Percentiles rank a stretch among this genome's conserved stretches.
Conservation (phyloP, 371 early-diverging fungal genomes). For the Mortierella sp. region DNA sequence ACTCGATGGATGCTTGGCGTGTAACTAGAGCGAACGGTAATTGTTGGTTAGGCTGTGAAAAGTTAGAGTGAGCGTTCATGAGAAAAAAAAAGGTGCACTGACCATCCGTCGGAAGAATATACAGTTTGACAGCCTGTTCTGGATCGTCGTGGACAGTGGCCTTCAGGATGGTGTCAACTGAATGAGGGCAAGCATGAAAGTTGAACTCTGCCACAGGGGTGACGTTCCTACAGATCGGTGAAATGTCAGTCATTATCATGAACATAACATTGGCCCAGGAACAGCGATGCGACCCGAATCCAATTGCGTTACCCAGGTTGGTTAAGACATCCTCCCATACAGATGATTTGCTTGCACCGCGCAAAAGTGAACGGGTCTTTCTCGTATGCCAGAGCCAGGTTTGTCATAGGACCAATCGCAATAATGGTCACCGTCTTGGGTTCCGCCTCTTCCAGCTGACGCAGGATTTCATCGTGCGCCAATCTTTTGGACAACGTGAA, state of each 20-base stretch:
- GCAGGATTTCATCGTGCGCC: slow-evolving; percentile 61
- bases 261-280: too few relatives aligned
- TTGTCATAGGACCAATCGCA: slow-evolving; percentile 69
- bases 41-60: too few relatives aligned
- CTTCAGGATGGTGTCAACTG: slow-evolving; percentile 58
- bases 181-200: slow-evolving; percentile 63
- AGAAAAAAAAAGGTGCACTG: slow-evolving; percentile 4
- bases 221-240: slow-evolving; percentile 53
- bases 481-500: slow-evolving; percentile 54
- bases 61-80: too few relatives aligned
- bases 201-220: slow-evolving; percentile 68
- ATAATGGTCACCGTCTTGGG: slow-evolving; percentile 62
- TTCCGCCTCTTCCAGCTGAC: slow-evolving; percentile 56
- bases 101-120: slow-evolving; percentile 62
- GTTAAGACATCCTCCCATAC: slow-evolving; percentile 60
- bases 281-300: background rate
- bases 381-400: slow-evolving; percentile 62
- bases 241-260: background rate
- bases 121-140: slow-evolving; percentile 45
- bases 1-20: slow-evolving; percentile 25
- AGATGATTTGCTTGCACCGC: slow-evolving; percentile 60
- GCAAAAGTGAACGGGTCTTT: slow-evolving; percentile 60
- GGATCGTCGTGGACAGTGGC: slow-evolving; percentile 56
- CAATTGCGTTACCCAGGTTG: slow-evolving; percentile 34
- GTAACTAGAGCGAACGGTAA: slow-evolving; percentile 11